phyloP scores from a whole-genome alignment of 805 yeast species.

The Middelhovenomyces tepae region DNA sequence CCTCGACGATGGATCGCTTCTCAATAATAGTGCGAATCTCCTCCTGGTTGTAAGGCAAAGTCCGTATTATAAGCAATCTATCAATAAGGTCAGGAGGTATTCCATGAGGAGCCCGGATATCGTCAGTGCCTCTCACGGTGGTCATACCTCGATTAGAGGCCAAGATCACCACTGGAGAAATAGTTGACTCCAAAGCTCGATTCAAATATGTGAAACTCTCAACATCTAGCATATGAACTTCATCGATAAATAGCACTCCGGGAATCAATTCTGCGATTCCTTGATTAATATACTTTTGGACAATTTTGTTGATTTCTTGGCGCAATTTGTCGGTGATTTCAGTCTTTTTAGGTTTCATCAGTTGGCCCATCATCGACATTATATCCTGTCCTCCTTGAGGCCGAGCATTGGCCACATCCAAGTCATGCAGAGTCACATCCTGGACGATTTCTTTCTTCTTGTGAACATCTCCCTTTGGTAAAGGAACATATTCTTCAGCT shows the following conservation, averaged over 20 bases:
- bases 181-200: slow-evolving; percentile 82
- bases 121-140: slow-evolving; percentile 81
- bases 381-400: slow-evolving; percentile 98
- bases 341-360: slow-evolving; percentile 91
- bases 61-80: slow-evolving; percentile 82
- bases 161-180: slow-evolving; percentile 90
- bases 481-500: slow-evolving; percentile 96
- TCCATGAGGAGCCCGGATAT: slow-evolving; percentile 85
- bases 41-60: slow-evolving; percentile 75
- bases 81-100: slow-evolving; percentile 93
- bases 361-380: slow-evolving; percentile 92
- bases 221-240: slow-evolving; percentile 95
- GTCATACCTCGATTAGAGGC: slow-evolving; percentile 96
- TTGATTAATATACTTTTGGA: slow-evolving; percentile 91
- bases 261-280: slow-evolving; percentile 97
- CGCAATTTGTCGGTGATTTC: slow-evolving; percentile 95
- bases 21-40: slow-evolving; percentile 77
- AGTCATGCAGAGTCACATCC: slow-evolving; percentile 91
- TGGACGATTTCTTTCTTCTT: slow-evolving; percentile 96
- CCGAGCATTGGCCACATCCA: slow-evolving; percentile 92
- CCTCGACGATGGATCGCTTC: slow-evolving; percentile 74
- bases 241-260: slow-evolving; percentile 96
- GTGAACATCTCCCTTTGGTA: slow-evolving; percentile 98
- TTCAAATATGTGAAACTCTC: slow-evolving; percentile 94
- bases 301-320: slow-evolving; percentile 90